Percentiles rank a stretch among this genome's conserved stretches.
These are phyloP conservation scores for Alternaria sp. DNA, from an alignment of 2,329 filamentous ascomycete species.

Conservation along the genomic window DNA sequence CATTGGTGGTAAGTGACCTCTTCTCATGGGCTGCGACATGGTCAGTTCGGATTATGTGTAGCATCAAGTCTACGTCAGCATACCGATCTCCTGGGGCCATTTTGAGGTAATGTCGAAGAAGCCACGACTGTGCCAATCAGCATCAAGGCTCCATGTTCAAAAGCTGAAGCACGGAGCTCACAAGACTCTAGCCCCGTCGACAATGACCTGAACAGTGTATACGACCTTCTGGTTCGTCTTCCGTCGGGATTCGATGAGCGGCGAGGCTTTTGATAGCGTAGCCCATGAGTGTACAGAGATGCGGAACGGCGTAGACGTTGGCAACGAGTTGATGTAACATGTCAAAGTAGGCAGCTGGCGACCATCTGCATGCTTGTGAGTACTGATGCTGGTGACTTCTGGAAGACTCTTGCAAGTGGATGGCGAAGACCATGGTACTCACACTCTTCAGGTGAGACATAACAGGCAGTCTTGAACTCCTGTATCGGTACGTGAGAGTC, in stretches of 20 bases:
- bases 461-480: conserved; percentile 83
- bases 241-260: conserved; percentile 37
- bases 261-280: conserved; percentile 32
- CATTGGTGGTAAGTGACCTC: conserved; percentile 21
- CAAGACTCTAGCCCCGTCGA: conserved; percentile 44
- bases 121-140: conserved; percentile 39
- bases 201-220: conserved; percentile 40
- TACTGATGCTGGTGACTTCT: background rate
- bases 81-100: conserved; percentile 48
- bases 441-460: conserved; percentile 65
- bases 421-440: conserved; percentile 13
- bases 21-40: conserved; percentile 36
- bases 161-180: conserved; percentile 22
- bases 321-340: conserved; percentile 41
- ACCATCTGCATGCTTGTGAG: conserved; percentile 33
- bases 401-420: background rate
- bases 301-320: conserved; percentile 41
- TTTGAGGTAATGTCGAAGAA: conserved; percentile 36
- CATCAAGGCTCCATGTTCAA: conserved; percentile 22
- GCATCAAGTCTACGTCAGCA: background rate
- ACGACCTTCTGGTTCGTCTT: conserved; percentile 38
- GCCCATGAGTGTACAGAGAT: conserved; percentile 50
- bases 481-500: conserved; percentile 75
- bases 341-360: conserved; percentile 41
- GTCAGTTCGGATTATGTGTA: background rate